A percentile compares a stretch with the other conserved stretches of the same genome.
phyloP scores from a whole-genome alignment of 2,329 filamentous ascomycete genomes.

The Ramularia collo-cygni region DNA sequence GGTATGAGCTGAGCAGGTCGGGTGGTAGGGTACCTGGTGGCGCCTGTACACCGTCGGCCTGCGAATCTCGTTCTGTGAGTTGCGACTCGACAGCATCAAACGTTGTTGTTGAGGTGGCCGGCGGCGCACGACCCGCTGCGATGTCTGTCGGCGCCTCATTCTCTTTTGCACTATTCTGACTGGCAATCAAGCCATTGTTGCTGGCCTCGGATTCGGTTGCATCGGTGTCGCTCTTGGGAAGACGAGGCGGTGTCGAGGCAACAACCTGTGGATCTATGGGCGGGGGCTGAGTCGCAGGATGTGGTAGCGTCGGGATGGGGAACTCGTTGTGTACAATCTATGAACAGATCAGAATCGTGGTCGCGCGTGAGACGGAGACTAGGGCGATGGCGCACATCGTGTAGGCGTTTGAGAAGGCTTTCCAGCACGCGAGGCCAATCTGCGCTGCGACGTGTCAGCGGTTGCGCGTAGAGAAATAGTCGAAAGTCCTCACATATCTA shows the following conservation, averaged over 20 bases:
- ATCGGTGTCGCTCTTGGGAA: conserved; percentile 29
- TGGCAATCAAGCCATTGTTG: conserved; percentile 18
- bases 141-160: conserved; percentile 46
- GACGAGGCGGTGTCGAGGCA: conserved; percentile 26
- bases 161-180: conserved; percentile 61
- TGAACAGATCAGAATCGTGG: neutral
- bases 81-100: neutral
- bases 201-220: conserved; percentile 19
- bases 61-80: neutral
- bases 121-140: conserved; percentile 29
- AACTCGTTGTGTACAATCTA: conserved; percentile 74
- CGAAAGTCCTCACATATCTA: conserved; percentile 49
- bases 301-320: conserved; percentile 56
- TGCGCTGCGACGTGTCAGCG: conserved; percentile 43
- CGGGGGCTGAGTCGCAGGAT: conserved; percentile 36
- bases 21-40: conserved; percentile 51
- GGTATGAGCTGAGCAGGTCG: conserved; percentile 53
- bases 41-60: conserved; percentile 28
- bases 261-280: conserved; percentile 31
- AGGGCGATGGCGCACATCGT: conserved; percentile 45
- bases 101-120: conserved; percentile 15
- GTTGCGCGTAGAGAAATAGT: neutral
- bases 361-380: neutral
- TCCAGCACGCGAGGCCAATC: conserved; percentile 63
- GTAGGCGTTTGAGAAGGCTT: conserved; percentile 59